A percentile compares a stretch with the other conserved stretches of the same genome.
Conservation (phyloP, 2,329 filamentous ascomycete genomes). For the Phyllosticta citriasiana region DNA sequence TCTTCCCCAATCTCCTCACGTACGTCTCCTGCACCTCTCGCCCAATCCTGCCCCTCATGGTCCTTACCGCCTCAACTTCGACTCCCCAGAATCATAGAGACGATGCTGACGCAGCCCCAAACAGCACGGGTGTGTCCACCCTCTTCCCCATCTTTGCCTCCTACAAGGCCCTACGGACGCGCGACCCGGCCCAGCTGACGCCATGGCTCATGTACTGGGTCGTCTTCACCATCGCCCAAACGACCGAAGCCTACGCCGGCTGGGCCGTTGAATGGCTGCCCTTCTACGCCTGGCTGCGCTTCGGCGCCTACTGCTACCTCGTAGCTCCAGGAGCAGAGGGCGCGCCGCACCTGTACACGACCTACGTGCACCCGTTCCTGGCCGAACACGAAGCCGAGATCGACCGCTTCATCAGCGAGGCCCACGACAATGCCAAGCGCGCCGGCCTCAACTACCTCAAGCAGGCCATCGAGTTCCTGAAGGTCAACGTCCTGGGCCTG, state of each 20-base stretch:
- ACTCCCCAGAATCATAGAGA: background rate
- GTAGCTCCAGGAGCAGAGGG: slow-evolving; percentile 97
- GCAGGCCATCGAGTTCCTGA: slow-evolving; percentile 45
- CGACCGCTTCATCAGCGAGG: slow-evolving; percentile 75
- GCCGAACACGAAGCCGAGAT: slow-evolving; percentile 78
- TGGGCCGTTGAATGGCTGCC: slow-evolving; percentile 87
- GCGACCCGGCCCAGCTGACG: slow-evolving; percentile 76
- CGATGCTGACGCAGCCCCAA: slow-evolving; percentile 15
- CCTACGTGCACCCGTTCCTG: slow-evolving; percentile 80
- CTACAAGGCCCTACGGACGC: slow-evolving; percentile 93
- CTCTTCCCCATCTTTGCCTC: slow-evolving; percentile 94
- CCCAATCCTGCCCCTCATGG: background rate
- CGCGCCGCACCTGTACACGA: slow-evolving; percentile 74
- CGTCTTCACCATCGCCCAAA: slow-evolving; percentile 69
- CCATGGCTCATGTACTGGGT: slow-evolving; percentile 99
- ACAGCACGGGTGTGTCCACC: slow-evolving; percentile 74
- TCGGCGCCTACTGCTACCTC: slow-evolving; percentile 82
- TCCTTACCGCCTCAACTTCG: background rate
- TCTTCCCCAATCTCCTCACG: slow-evolving; percentile 10
- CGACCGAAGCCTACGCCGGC: slow-evolving; percentile 77
- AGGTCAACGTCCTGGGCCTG: slow-evolving; percentile 69
- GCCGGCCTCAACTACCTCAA: slow-evolving; percentile 56
- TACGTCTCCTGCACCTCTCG: background rate
- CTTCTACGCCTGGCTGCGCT: slow-evolving; percentile 86
- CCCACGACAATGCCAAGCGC: slow-evolving; percentile 67